phyloP scores from a whole-genome alignment of 495 filamentous ascomycete genomes.

The Daldinia loculata region DNA sequence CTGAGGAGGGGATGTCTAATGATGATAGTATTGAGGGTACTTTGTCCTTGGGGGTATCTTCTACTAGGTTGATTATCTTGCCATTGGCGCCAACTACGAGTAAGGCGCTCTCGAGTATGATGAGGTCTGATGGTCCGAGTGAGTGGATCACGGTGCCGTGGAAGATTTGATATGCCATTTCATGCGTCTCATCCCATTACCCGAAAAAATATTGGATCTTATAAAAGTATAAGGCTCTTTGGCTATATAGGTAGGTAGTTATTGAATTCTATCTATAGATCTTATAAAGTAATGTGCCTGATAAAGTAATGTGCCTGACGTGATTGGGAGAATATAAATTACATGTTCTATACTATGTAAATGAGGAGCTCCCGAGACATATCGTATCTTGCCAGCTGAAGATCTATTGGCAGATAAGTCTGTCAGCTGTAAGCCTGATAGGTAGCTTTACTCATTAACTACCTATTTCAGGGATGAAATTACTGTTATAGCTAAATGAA shows the following conservation, averaged over 20 bases:
- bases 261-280: not conserved
- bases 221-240: not conserved
- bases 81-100: constrained; percentile 55
- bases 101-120: constrained; percentile 59
- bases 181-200: not conserved
- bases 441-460: not conserved
- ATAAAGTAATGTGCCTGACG: not conserved
- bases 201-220: no score
- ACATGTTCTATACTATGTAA: not conserved
- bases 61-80: constrained; percentile 51
- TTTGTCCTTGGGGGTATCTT: constrained; percentile 16
- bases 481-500: not conserved
- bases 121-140: constrained; percentile 48
- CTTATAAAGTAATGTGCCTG: not conserved
- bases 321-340: not conserved
- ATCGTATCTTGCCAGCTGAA: not conserved
- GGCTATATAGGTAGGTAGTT: not conserved
- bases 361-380: not conserved
- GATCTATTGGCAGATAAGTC: not conserved
- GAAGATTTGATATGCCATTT: constrained; percentile 48
- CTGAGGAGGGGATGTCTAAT: constrained; percentile 24
- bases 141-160: constrained; percentile 65
- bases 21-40: constrained; percentile 9
- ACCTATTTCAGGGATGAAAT: not conserved
- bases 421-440: not conserved